Evolutionary conservation across 208 protist species (phyloP).

Genomic region (Crithidia acanthocephali): DNA sequence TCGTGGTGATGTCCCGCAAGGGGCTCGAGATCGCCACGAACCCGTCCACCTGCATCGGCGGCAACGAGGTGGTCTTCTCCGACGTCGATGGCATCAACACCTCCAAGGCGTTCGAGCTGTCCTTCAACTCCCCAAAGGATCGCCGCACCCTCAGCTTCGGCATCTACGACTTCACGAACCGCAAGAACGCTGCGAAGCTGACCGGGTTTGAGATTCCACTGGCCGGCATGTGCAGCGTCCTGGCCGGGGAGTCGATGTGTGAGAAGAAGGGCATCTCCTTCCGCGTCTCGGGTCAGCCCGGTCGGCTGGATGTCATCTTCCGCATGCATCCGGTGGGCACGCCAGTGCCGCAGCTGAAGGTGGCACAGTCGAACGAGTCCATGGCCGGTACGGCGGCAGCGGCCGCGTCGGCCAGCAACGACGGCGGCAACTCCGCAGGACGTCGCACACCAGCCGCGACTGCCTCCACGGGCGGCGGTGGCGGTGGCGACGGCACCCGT

Average conservation of each 20-base stretch:
- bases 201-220: conserved; percentile 88
- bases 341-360: conserved; percentile 54
- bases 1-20: conserved; percentile 79
- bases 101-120: conserved; percentile 59
- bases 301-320: conserved; percentile 82
- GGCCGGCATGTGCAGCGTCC: conserved; percentile 89
- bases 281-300: conserved; percentile 69
- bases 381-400: conserved; percentile 7
- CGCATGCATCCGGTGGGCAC: conserved; percentile 84
- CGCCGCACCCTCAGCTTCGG: conserved; percentile 68
- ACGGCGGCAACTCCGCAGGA: neutral
- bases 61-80: conserved; percentile 78
- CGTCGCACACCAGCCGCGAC: conserved; percentile 7
- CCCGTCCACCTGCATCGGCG: conserved; percentile 56
- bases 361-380: conserved; percentile 10
- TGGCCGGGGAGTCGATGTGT: conserved; percentile 84
- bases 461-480: neutral
- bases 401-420: conserved; percentile 8
- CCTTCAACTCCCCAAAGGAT: conserved; percentile 87
- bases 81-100: conserved; percentile 53
- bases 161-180: conserved; percentile 87
- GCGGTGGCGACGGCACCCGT: conserved; percentile 10
- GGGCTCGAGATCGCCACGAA: conserved; percentile 70
- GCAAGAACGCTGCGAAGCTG: conserved; percentile 74
- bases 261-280: conserved; percentile 89